Evolutionary conservation across 495 filamentous ascomycete species (phyloP).

Genomic region (Aspergillus conjunctus): DNA sequence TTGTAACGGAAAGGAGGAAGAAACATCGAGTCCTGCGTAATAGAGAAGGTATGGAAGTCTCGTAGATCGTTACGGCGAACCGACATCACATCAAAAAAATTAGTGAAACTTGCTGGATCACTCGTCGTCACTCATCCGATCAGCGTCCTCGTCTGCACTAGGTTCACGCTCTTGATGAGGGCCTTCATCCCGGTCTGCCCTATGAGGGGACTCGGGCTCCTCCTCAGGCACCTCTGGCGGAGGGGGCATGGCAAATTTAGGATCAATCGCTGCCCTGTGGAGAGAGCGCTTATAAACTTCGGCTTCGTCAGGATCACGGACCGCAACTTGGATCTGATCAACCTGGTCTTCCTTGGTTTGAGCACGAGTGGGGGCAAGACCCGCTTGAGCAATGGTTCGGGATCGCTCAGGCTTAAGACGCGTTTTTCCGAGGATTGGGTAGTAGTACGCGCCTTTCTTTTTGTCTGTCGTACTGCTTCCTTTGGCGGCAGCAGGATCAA

Average conservation of each 20-base stretch:
- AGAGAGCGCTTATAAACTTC: conserved; percentile 52
- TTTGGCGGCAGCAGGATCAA: conserved; percentile 56
- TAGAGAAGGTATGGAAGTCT: background rate
- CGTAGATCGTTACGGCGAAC: background rate
- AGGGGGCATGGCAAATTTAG: conserved; percentile 46
- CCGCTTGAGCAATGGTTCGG: conserved; percentile 52
- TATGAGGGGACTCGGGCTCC: conserved; percentile 12
- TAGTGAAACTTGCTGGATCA: conserved; percentile 9
- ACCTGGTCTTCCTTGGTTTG: conserved; percentile 49
- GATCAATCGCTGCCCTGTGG: conserved; percentile 48
- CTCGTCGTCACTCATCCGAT: conserved; percentile 32
- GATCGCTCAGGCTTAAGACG: conserved; percentile 60
- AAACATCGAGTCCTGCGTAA: conserved; percentile 6
- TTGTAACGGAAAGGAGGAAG: background rate
- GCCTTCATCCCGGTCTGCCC: conserved; percentile 7
- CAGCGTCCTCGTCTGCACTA: conserved; percentile 19
- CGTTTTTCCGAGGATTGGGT: conserved; percentile 76
- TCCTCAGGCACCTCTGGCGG: conserved; percentile 37
- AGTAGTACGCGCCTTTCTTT: conserved; percentile 83
- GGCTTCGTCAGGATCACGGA: conserved; percentile 55
- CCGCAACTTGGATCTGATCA: conserved; percentile 56
- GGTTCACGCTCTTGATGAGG: conserved; percentile 11
- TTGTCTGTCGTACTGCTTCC: conserved; percentile 27
- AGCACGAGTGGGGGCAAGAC: conserved; percentile 40
- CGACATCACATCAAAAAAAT: background rate